Evolutionary conservation across 2,329 filamentous ascomycete species (phyloP), one percentile per base, ranked within the genome.

Genomic region (Lasiodiplodia sp.): DNA sequence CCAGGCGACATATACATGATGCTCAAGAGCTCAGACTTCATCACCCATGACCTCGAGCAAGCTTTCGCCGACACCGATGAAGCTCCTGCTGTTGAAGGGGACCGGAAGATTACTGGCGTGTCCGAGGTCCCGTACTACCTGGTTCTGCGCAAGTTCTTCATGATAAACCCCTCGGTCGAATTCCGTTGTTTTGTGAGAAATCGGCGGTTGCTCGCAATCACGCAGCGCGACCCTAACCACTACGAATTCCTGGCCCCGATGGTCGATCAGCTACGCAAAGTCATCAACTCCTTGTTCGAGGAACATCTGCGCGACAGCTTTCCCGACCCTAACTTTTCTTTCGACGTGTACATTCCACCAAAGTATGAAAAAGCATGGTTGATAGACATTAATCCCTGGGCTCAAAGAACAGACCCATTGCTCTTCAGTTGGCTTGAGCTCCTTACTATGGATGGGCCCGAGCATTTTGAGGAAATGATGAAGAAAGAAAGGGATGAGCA

Each of bases 351-450:
- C 76, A 87, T 99, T 1, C 94, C 95, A 74, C 83, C 87, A 75
- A 79, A 91, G 1, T 87, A 96, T 67, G 88, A 92, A 60, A 86
- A 88, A 58, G 92, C 96, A 2, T 92, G 94, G 82, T 84, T 99
- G 12, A 91, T 99, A 60, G 96, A 99, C 77, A 92, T 99, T 75
- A 98, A 98, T 75, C 93, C 96, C 0, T 99, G 95, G 93, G 95
- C 95, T 0, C 87, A 89, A 52, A 86, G 93, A 70, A 99, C 96
- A 0, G 96, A 99, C 81, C 91, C 92, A 4, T 80, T 98, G 55
- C 84, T 97, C 0, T 99, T 97, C 78, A 91, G 89, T 53, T 99
- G 96, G 96, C 78, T 91, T 70, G 95, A 98, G 81, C 85, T 99
- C 51, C 83, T 98, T 69, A 89, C 87, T 0, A 87, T 93, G 82